Evolutionary conservation across 1,284 basidiomycete species (phyloP), one percentile per base, ranked within the genome.

Genomic region (Pyrrhoderma lamaoense): DNA sequence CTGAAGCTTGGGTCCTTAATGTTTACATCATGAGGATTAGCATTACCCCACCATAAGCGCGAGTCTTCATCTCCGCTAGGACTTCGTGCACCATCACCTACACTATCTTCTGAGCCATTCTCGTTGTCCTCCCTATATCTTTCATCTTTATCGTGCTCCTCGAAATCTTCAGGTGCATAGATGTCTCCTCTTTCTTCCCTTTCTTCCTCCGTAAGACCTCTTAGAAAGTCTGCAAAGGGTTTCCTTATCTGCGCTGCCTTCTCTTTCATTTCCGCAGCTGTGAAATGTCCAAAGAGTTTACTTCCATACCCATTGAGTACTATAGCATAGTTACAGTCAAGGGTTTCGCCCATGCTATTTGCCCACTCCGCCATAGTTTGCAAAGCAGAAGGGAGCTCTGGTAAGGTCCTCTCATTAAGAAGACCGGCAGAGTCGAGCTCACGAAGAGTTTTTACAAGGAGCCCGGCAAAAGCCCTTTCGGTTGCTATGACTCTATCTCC

Each of bases 301-400:
- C 35, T 8, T 25, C 44, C 38, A 14, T 21, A 7, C 44, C 31
- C 35, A 11, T 18, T 16, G 27, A 44, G 49, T 8, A 35, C 43
- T 5, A 22, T 21, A 38, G 42, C 13, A 35, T 37, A 23, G 25
- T 40, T 40, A 22, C 47, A 37, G 49, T 60, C 63, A 19, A 44
- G 52, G n/a, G 60, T 55, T 9, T 36, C 49, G 7, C 60, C 57
- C 58, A 66, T 63, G 13, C 9, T 44, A n/a, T 67, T 58, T 19
- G 65, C 63, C 58, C 66, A 66, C 4, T 58, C 55, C 18, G 60
- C 59, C 7, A 64, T 63, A 16, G 47, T 51, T 44, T 58, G 58
- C 22, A 74, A 62, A 35, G 70, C 58, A n/a, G 46, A 57, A 53
- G 71, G 69, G 8, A 74, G 62, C 47, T 62, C 63, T 3, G 71